These are phyloP conservation scores for Colletotrichum lini DNA, from an alignment of 2,329 filamentous ascomycete species.

Conservation along the genomic window DNA sequence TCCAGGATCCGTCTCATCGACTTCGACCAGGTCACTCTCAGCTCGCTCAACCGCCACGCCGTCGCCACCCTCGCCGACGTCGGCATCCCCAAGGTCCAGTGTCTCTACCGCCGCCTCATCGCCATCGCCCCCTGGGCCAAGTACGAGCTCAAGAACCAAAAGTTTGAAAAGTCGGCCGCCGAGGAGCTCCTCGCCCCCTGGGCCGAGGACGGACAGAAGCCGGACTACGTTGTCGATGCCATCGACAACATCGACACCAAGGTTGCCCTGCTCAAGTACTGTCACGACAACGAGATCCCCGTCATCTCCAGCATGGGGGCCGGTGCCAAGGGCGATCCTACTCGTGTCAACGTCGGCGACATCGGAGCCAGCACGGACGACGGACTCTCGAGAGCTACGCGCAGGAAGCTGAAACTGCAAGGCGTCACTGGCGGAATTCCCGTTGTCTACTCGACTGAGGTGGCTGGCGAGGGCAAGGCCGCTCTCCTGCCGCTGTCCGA, in stretches of 20 bases:
- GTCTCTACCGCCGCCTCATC: constrained; percentile 83
- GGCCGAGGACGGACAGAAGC: constrained; percentile 71
- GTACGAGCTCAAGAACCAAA: constrained; percentile 88
- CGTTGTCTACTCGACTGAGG: constrained; percentile 93
- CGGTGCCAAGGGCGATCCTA: constrained; percentile 90
- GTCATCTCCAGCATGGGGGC: constrained; percentile 98
- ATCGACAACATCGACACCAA: constrained; percentile 99
- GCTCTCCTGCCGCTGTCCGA: constrained; percentile 88
- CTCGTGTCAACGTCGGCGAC: constrained; percentile 89
- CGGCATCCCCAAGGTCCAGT: constrained; percentile 91
- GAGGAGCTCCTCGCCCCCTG: constrained; percentile 77
- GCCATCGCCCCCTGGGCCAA: constrained; percentile 93
- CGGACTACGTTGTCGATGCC: constrained; percentile 94
- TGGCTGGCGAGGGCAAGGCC: constrained; percentile 91
- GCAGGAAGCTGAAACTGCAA: constrained; percentile 81
- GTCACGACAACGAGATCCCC: constrained; percentile 80
- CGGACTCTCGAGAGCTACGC: constrained; percentile 86
- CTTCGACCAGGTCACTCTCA: constrained; percentile 97
- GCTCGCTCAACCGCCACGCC: constrained; percentile 94
- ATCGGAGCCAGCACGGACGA: constrained; percentile 92
- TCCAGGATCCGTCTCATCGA: constrained; percentile 91
- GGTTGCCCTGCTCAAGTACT: constrained; percentile 90
- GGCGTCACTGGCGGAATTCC: constrained; percentile 90
- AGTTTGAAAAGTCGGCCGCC: constrained; percentile 81
- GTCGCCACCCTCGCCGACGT: constrained; percentile 95